phyloP scores from a whole-genome alignment of 208 protist species.

The Trypanosoma melophagium region DNA sequence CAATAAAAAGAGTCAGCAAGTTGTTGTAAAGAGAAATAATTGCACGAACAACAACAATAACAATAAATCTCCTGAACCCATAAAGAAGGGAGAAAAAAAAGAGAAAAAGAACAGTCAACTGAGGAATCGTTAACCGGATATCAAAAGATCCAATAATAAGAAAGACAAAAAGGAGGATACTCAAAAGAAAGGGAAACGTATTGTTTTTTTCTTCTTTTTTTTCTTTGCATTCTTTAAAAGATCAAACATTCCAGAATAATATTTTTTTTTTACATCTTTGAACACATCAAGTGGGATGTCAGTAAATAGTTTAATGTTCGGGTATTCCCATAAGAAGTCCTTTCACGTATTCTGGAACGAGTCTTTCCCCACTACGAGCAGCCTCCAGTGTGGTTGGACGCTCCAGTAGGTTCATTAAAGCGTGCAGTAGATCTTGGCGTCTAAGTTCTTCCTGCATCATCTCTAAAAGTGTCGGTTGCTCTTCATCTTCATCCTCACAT shows the following conservation, averaged over 20 bases:
- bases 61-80: too few relatives aligned
- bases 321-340: not conserved
- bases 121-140: not conserved
- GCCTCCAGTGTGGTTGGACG: constrained; percentile 18
- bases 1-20: too few relatives aligned
- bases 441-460: constrained; percentile 22
- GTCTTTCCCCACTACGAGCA: not conserved
- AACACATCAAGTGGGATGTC: too few relatives aligned
- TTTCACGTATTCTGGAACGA: constrained; percentile 1
- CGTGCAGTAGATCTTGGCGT: constrained; percentile 19
- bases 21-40: too few relatives aligned
- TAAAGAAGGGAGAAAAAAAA: not conserved
- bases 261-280: constrained; percentile 2
- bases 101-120: constrained; percentile 10
- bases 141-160: constrained; percentile 14
- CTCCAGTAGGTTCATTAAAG: constrained; percentile 23
- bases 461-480: constrained; percentile 4
- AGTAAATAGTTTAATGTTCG: not conserved
- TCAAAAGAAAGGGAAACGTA: constrained; percentile 14
- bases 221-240: not conserved
- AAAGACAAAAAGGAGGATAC: constrained; percentile 18
- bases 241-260: not conserved
- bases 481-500: constrained; percentile 1
- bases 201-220: not conserved
- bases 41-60: too few relatives aligned